Percentiles rank a stretch among this genome's conserved stretches.
These are phyloP conservation scores for Myriosclerotinia duriaeana DNA, from an alignment of 2,329 filamentous ascomycete genomes.

Conservation along the genomic window DNA sequence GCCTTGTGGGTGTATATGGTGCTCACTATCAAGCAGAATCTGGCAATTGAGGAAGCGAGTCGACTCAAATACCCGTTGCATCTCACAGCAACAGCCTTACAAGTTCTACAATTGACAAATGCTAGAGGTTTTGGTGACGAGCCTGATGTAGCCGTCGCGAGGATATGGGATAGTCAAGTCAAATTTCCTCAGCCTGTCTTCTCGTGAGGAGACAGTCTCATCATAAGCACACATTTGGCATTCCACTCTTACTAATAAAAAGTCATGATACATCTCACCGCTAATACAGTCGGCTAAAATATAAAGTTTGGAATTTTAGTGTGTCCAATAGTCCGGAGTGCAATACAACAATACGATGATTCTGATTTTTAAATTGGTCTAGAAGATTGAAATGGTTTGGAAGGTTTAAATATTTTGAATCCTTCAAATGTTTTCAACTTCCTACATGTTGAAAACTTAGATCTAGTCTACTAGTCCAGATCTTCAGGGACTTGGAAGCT, in stretches of 20 bases:
- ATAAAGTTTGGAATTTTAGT: too few species aligned
- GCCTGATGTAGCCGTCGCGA: slow-evolving; percentile 42
- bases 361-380: too few species aligned
- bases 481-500: too few species aligned
- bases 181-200: slow-evolving; percentile 3
- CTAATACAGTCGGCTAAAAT: too few species aligned
- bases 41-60: slow-evolving; percentile 39
- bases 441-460: too few species aligned
- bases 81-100: slow-evolving; percentile 42
- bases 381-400: too few species aligned
- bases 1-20: background rate
- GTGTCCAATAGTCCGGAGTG: too few species aligned
- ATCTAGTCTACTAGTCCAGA: too few species aligned
- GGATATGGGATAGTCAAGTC: slow-evolving; percentile 43
- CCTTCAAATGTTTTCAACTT: too few species aligned
- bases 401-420: too few species aligned
- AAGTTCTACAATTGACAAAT: slow-evolving; percentile 42
- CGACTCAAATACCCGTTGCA: slow-evolving; percentile 42
- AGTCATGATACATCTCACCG: background rate
- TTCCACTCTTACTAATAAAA: background rate
- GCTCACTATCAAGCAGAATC: slow-evolving; percentile 39
- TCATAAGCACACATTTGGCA: background rate
- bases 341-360: too few species aligned
- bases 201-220: background rate
- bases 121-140: slow-evolving; percentile 41